Evolutionary conservation across 192 early-diverging fungal genomes (phyloP).

Genomic region (Mortierella claussenii): DNA sequence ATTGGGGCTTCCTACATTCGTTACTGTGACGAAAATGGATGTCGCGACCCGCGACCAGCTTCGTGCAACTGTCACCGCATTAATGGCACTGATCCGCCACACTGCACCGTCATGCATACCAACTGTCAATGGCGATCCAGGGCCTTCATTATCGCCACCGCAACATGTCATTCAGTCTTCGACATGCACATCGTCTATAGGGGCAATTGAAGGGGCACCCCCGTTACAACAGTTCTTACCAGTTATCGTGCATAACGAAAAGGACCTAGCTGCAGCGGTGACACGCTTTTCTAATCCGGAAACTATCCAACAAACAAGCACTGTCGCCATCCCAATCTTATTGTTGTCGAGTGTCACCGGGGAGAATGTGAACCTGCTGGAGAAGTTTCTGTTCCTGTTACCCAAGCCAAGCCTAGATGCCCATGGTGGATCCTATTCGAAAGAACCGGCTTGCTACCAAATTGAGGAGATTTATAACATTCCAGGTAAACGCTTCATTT

Average conservation of each 20-base stretch:
- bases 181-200: conserved; percentile 5
- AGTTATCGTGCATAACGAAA: conserved; percentile 54
- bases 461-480: conserved; percentile 85
- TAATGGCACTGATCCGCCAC: conserved; percentile 62
- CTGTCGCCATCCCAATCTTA: conserved; percentile 82
- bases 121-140: conserved; percentile 53
- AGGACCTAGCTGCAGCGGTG: conserved; percentile 50
- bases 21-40: conserved; percentile 91
- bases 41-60: conserved; percentile 64
- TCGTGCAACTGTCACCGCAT: conserved; percentile 54
- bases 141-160: conserved; percentile 14
- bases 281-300: conserved; percentile 38
- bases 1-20: conserved; percentile 83
- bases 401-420: conserved; percentile 63
- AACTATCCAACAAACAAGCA: conserved; percentile 39
- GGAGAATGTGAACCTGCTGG: conserved; percentile 72
- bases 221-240: conserved; percentile 38
- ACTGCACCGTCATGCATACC: conserved; percentile 52
- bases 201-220: not conserved
- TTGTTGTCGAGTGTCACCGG: conserved; percentile 87
- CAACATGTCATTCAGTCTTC: not conserved
- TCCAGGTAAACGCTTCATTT: conserved; percentile 52
- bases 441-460: conserved; percentile 73
- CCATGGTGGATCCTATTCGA: conserved; percentile 28
- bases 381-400: conserved; percentile 75